Evolutionary conservation across 371 early-diverging fungal species (phyloP), one percentile per base, ranked within the genome.

Genomic region (Saksenaea vasiformis): DNA sequence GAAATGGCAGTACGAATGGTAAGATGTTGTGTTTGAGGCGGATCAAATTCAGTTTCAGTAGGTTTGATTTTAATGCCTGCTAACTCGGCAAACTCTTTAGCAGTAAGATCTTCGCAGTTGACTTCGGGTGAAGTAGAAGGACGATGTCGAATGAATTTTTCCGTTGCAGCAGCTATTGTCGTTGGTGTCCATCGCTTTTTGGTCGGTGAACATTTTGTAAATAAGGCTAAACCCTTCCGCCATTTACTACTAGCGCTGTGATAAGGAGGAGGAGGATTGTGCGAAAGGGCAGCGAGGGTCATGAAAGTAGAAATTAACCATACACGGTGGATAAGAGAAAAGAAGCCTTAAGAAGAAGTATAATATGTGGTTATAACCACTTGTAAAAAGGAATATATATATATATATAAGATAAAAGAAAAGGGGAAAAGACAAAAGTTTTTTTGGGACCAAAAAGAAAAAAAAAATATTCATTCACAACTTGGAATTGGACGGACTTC

Each of bases 71-170:
- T 60, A 41, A 73, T 73, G 17, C 73, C 73, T 5, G 69, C 66
- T 54, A 73, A 53, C 38, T 69, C 66, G 14, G 73, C 73, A 60
- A 73, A 73, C 39, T 73, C 73, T 17, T 61, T 54, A 10, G 73
- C 73, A 0, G 73, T 73, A 47, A 73, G 51, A 44, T 69, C 62
- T 57, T 73, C 73, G 17, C 69, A 73, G 19, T 68, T 62, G 24
- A 72, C 51, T 17, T 66, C 47, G 5, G 63, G 54, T 28, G 37
- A 47, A 22, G 51, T 19, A n/a, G 54, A 35, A 13, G 61, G 43
- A 7, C 53, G 41, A 31, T 62, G 66, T 9, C 70, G 56, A 26
- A 70, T 54, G 41, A 44, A 62, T 54, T 70, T 70, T 43, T 70
- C 70, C 5, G 70, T 70, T 39, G 66, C 70, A 36, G 70, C 70